Evolutionary conservation across 164 flowering plant species (phyloP).

Genomic region (Sextonia rubra): DNA sequence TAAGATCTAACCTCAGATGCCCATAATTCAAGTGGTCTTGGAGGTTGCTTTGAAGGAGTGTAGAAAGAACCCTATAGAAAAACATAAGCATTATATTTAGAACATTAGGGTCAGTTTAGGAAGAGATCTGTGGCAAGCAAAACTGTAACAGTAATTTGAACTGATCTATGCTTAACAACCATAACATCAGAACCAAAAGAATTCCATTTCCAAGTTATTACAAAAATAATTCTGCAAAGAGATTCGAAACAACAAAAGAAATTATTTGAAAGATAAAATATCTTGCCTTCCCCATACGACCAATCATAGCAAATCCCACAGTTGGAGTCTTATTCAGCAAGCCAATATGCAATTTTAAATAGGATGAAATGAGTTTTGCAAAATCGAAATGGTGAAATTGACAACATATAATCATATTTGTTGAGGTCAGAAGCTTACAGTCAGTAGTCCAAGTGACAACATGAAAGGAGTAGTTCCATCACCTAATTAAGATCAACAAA

Average conservation of each 20-base stretch:
- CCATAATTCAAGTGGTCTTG: conserved; percentile 88
- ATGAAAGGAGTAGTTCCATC: conserved; percentile 77
- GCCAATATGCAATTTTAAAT: conserved; percentile 1
- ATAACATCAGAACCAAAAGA: background rate
- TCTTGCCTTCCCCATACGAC: conserved; percentile 85
- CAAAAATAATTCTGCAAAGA: background rate
- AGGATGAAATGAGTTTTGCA: conserved; percentile 4
- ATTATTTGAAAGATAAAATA: background rate
- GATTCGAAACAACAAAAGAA: background rate
- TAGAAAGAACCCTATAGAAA: conserved; percentile 67
- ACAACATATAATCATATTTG: background rate
- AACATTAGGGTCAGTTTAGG: background rate
- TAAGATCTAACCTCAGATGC: conserved; percentile 72
- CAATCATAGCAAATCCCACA: conserved; percentile 89
- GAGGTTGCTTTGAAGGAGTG: conserved; percentile 70
- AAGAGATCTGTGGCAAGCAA: too few species aligned
- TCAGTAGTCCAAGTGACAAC: conserved; percentile 83
- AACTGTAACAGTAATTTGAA: background rate
- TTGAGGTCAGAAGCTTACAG: conserved; percentile 43
- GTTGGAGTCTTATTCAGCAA: conserved; percentile 65
- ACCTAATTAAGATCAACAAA: conserved; percentile 38
- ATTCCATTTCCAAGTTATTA: background rate
- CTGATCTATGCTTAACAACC: background rate
- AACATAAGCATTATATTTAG: background rate
- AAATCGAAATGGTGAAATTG: background rate